Base-by-base conservation (phyloP, 176 grass and related monocot genomes). In the Aechmea fasciata region DNA sequence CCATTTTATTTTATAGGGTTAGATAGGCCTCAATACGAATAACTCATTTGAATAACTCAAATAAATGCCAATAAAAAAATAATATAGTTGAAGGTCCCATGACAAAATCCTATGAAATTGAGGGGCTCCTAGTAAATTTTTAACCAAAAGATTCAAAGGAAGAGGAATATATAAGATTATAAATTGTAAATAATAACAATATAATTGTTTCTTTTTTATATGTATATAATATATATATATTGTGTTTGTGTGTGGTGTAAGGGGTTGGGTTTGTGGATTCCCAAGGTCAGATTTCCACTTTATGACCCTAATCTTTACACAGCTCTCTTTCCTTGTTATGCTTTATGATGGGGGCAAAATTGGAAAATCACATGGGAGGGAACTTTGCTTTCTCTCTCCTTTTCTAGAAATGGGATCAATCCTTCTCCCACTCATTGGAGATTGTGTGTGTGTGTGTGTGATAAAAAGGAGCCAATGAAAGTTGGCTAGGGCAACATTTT, bases 271-370 rank as follows among this genome's bases (percentile, higher is more conserved):
- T 75, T 75, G 53, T 75, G 79, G 72, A 71, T 69, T 69, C 68
- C 79, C 75, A 82, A 77, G 86, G 86, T 94, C 86, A 89, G 86
- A 82, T 63, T 82, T 84, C 83, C 90, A 94, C 71, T 67, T 88
- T 89, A 76, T 89, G 68, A 84, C 78, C 29, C 74, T 2, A 24
- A 18, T 26, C 68, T 74, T 77, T 66, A 73, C 48, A 9, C 48
- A 51, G n/a, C 20, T 51, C 52, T 68, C 74, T 10, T 69, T 49
- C 13, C 48, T 41, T 13, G 3, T 51, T 64, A 1, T 7, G 66
- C 62, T 47, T 18, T n/a, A 52, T 47, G 72, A 59, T 87, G 20
- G 48, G 14, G 48, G 11, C 68, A 64, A 55, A 17, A 15, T 73
- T 11, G 26, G 61, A 66, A 52, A 72, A 15, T 13, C 28, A 41